Evolutionary conservation across 2,329 filamentous ascomycete species (phyloP), one percentile per base, ranked within the genome.

Genomic region (Whalleya microplaca): DNA sequence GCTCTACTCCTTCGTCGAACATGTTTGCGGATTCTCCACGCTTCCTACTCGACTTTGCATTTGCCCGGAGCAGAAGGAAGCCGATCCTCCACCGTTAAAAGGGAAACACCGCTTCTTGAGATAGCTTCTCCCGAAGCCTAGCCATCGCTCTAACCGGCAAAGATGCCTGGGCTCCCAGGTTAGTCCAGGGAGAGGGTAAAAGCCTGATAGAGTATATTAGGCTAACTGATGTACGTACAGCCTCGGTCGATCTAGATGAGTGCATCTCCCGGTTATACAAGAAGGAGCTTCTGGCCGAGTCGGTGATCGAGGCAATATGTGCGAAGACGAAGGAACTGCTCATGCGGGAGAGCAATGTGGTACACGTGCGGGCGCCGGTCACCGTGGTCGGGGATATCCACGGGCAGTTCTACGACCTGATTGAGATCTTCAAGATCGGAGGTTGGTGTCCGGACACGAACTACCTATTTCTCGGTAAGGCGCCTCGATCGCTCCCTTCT

Each of bases 311-410:
- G 79, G 95, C 95, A 70, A 94, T 99, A 86, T 99, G 95, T 80
- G 93, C 95, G 75, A 99, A 99, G 76, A 95, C 96, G 20, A 99
- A 99, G 73, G 95, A 99, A 80, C 83, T 99, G 67, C 84, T 99
- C 66, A 99, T 99, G 95, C 94, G 96, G 73, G 95, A 99, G 85
- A 98, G 94, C 84, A 99, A 99, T 77, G 95, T 99, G 61, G 95
- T 99, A 58, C 95, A 99, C 75, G 96, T 99, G 61, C 87, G 87
- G 67, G 93, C 95, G 29, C 95, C 95, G 1, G 92, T 99, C 56
- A 99, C 95, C 16, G 95, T 99, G 9, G 95, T 99, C 41, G 95
- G 95, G 64, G 95, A 99, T 74, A 99, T 99, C 66, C 95, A 99
- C 75, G 95, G 95, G 56, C 95, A 99, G 76, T 99, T 99, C 79